Percentiles rank a stretch among this genome's conserved stretches.
These are phyloP conservation scores for Sinapis alba DNA, from an alignment of 441 rosid species.

Conservation along the genomic window DNA sequence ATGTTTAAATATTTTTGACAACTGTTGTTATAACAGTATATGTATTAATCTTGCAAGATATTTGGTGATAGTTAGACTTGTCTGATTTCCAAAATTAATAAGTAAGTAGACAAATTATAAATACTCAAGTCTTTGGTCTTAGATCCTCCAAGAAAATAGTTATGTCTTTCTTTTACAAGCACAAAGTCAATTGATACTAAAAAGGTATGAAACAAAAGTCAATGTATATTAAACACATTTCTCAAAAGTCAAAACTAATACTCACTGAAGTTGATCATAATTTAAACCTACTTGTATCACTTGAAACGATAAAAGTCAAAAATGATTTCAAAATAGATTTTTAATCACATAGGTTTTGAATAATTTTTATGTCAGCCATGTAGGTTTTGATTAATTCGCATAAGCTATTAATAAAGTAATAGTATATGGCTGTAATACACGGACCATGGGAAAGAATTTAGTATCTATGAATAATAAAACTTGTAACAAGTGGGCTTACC, in stretches of 20 bases:
- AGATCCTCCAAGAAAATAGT: slow-evolving; percentile 22
- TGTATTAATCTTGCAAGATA: slow-evolving; percentile 1
- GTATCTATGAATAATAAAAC: slow-evolving; percentile 19
- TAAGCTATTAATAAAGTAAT: slow-evolving; percentile 31
- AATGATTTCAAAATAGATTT: background rate
- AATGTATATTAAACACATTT: slow-evolving; percentile 12
- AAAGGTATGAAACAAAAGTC: slow-evolving; percentile 31
- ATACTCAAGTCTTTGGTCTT: slow-evolving; percentile 29
- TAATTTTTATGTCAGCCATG: slow-evolving; percentile 20
- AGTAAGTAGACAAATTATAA: slow-evolving; percentile 13
- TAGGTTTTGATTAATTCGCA: slow-evolving; percentile 36
- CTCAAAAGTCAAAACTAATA: background rate
- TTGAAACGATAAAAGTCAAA: slow-evolving; percentile 21
- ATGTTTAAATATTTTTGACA: background rate
- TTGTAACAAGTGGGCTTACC: slow-evolving; percentile 33
- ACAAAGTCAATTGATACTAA: slow-evolving; percentile 33
- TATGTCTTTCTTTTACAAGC: slow-evolving; percentile 5
- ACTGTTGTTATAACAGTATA: background rate
- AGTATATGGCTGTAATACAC: slow-evolving; percentile 38
- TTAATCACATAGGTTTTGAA: slow-evolving; percentile 21
- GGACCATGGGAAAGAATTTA: slow-evolving; percentile 26
- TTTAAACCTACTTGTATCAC: slow-evolving; percentile 14
- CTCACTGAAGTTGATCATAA: background rate
- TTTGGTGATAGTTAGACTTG: slow-evolving; percentile 26
- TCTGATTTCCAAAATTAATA: slow-evolving; percentile 10